Base-by-base conservation (phyloP, 805 yeast species). In the Komagataella mondaviorum region DNA sequence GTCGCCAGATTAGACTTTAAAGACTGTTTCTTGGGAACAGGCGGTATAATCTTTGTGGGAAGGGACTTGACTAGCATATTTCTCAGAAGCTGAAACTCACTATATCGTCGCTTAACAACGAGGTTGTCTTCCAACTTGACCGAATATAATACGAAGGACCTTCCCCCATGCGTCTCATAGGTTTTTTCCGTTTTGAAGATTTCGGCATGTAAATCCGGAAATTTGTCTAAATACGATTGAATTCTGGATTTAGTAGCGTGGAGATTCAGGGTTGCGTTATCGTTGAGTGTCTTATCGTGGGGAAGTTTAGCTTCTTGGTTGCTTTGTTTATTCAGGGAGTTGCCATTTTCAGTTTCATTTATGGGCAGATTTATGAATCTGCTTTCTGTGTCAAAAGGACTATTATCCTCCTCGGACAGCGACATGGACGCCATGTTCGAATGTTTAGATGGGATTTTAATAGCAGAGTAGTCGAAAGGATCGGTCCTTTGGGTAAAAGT, bases 61-160 rank as follows among this genome's bases (percentile, higher is more conserved):
- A 85, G 84, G 44, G 87, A 67, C 57, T 83, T 80, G 3, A 81
- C 71, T 20, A 93, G 70, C 4, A 85, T 75, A 45, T 79, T 83
- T 54, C 96, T 72, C 47, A 93, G 72, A 49, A 86, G 79, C 60
- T 88, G 96, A 63, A 93, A 93, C 63, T 93, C 99, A 39, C 96
- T 85, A 63, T 93, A 93, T 47, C 98, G 73, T 59, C 99, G 72
- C 48, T 90, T 79, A 4, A 88, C 90, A 14, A 75, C 70, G 36
- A 78, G 62, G 46, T 78, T 70, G 20, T 72, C 70, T 24, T 57
- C 60, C n/a, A 81, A 69, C 54, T 76, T 74, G 54, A 91, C 86
- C 2, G 95, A 83, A 63, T 93, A 91, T 0, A 89, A 88, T 23
- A 91, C 81, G 58, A 83, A 91, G 7, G 47, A 45, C 8, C 47